phyloP scores from a whole-genome alignment of 345 rosid genomes.

The Toxicodendron radicans region DNA sequence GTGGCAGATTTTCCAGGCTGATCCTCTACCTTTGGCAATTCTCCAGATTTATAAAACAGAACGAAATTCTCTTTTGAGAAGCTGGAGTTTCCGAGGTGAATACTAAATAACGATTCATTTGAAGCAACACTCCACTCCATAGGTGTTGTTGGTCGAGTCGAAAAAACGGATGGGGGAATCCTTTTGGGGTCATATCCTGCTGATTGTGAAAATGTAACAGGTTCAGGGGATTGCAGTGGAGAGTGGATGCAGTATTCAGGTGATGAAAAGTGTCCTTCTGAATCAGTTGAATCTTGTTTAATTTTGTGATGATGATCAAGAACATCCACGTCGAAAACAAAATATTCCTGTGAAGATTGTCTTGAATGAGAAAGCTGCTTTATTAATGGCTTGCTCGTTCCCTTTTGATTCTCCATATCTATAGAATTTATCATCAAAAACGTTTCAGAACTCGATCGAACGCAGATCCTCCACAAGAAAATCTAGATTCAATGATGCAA shows the following conservation, averaged over 20 bases:
- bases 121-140: slow-evolving; percentile 88
- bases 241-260: background rate
- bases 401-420: slow-evolving; percentile 3
- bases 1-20: slow-evolving; percentile 1
- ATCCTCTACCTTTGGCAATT: slow-evolving; percentile 59
- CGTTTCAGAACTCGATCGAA: background rate
- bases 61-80: slow-evolving; percentile 56
- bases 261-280: background rate
- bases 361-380: slow-evolving; percentile 12
- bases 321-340: background rate
- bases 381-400: slow-evolving; percentile 16
- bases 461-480: background rate
- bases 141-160: slow-evolving; percentile 37
- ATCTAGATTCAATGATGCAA: background rate
- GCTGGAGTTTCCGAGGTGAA: slow-evolving; percentile 58
- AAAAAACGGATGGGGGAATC: slow-evolving; percentile 68
- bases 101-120: slow-evolving; percentile 84
- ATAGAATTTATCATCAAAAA: background rate
- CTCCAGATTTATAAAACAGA: slow-evolving; percentile 50
- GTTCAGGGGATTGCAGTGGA: slow-evolving; percentile 19
- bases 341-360: slow-evolving; percentile 30
- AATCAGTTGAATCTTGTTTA: background rate
- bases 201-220: slow-evolving; percentile 11
- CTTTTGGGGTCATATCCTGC: slow-evolving; percentile 61
- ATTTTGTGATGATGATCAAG: background rate